Evolutionary conservation across 768 basidiomycete genomes (phyloP).

Genomic region (Lyophyllum atratum): DNA sequence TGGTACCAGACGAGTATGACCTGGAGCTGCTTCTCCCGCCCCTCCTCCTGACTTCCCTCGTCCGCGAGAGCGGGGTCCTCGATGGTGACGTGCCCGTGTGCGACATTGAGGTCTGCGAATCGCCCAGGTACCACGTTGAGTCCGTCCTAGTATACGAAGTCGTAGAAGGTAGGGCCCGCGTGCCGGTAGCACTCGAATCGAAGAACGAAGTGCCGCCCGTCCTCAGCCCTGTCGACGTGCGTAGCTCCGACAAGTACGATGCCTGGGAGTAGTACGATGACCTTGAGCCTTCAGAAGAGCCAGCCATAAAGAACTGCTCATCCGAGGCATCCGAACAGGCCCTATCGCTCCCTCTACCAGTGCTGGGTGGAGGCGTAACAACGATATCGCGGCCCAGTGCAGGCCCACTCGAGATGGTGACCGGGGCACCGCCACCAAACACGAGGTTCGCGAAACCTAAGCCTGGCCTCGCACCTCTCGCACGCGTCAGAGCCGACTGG

Average conservation of each 20-base stretch:
- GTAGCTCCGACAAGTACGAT: slow-evolving; percentile 26
- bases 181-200: slow-evolving; percentile 37
- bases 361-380: slow-evolving; percentile 45
- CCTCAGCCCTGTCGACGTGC: slow-evolving; percentile 30
- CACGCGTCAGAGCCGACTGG: slow-evolving; percentile 51
- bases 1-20: slow-evolving; percentile 41
- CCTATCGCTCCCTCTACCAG: slow-evolving; percentile 33
- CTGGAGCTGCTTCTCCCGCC: slow-evolving; percentile 42
- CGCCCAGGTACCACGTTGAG: slow-evolving; percentile 57
- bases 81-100: slow-evolving; percentile 52
- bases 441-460: slow-evolving; percentile 34
- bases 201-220: slow-evolving; percentile 28
- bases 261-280: slow-evolving; percentile 42
- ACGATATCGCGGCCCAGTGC: slow-evolving; percentile 42
- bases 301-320: slow-evolving; percentile 42
- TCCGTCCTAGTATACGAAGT: slow-evolving; percentile 52
- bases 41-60: slow-evolving; percentile 57
- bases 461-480: slow-evolving; percentile 40
- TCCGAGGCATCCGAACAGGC: slow-evolving; percentile 34
- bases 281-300: slow-evolving; percentile 29
- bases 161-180: slow-evolving; percentile 50
- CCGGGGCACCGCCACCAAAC: slow-evolving; percentile 62
- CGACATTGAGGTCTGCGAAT: slow-evolving; percentile 46
- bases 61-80: slow-evolving; percentile 51
- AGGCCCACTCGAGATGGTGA: slow-evolving; percentile 73